Conservation (phyloP, 495 filamentous ascomycete species). For the Aspergillus conjunctus region DNA sequence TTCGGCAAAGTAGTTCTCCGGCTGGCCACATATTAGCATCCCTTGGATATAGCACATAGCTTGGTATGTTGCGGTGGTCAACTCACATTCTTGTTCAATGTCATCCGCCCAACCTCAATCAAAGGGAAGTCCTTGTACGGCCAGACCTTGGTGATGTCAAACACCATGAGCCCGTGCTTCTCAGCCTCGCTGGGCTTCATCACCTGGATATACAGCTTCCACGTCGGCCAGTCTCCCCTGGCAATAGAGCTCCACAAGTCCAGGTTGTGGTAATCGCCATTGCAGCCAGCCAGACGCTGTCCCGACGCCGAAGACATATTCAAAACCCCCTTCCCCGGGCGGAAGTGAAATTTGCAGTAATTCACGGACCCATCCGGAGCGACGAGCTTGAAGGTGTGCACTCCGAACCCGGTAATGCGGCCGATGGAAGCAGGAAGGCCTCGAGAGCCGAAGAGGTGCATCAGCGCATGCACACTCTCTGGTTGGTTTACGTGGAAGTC, state of each 20-base stretch:
- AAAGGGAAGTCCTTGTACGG: slow-evolving; percentile 45
- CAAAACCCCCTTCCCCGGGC: slow-evolving; percentile 56
- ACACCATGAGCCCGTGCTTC: slow-evolving; percentile 36
- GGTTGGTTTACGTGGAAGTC: slow-evolving; percentile 44
- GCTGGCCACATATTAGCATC: slow-evolving; percentile 28
- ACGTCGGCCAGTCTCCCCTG: slow-evolving; percentile 40
- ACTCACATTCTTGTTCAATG: slow-evolving; percentile 42
- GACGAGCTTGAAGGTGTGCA: slow-evolving; percentile 68
- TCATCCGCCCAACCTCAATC: slow-evolving; percentile 44
- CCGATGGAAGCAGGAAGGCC: slow-evolving; percentile 64
- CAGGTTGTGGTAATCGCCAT: slow-evolving; percentile 41
- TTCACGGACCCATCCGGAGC: slow-evolving; percentile 54
- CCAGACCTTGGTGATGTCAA: slow-evolving; percentile 51
- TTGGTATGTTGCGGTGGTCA: too few species aligned
- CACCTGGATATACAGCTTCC: slow-evolving; percentile 51
- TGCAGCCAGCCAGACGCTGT: slow-evolving; percentile 50
- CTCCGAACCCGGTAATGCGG: slow-evolving; percentile 65
- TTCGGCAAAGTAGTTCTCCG: slow-evolving; percentile 51
- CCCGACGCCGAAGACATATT: slow-evolving; percentile 58
- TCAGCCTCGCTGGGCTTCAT: slow-evolving; percentile 52
- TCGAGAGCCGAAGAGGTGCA: slow-evolving; percentile 67
- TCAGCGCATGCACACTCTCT: slow-evolving; percentile 62
- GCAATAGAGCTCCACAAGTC: slow-evolving; percentile 44
- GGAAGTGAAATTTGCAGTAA: slow-evolving; percentile 68
- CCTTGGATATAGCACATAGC: neutral